Conservation (phyloP, 1,284 basidiomycete genomes). For the Ceratobasidium papillatum region DNA sequence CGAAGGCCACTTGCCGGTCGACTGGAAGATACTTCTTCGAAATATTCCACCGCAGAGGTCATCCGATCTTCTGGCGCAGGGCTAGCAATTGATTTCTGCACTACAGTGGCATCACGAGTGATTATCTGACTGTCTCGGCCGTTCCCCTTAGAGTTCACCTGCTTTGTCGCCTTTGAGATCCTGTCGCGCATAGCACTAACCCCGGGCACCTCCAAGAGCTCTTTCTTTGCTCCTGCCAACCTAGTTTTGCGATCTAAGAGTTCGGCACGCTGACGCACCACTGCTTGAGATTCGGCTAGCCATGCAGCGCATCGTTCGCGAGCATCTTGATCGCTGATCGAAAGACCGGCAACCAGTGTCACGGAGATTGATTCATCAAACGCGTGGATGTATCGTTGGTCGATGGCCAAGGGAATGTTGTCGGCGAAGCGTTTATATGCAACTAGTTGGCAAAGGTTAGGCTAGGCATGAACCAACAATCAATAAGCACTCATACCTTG, state of each 20-base stretch:
- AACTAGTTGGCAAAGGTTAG: constrained; percentile 25
- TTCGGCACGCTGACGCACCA: constrained; percentile 54
- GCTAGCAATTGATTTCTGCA: no score
- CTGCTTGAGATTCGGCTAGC: constrained; percentile 56
- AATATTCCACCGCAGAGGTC: no score
- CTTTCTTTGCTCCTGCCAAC: constrained; percentile 51
- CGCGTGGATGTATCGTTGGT: constrained; percentile 56
- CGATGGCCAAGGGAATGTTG: constrained; percentile 59
- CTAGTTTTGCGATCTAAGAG: constrained; percentile 50
- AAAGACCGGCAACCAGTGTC: constrained; percentile 55
- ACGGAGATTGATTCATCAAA: constrained; percentile 53
- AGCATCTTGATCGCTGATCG: constrained; percentile 53
- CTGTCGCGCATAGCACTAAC: constrained; percentile 21
- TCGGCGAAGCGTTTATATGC: constrained; percentile 49
- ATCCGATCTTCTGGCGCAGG: no score
- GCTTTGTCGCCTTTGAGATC: constrained; percentile 8
- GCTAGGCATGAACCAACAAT: not conserved
- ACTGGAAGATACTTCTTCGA: no score
- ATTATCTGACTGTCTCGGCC: no score
- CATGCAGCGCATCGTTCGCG: constrained; percentile 54
- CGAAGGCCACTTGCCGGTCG: no score
- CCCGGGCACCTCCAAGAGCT: constrained; percentile 47
- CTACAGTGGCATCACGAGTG: no score
- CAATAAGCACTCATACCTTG: constrained; percentile 37
- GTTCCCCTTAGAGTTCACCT: no score